A percentile compares a stretch with the other conserved stretches of the same genome.
phyloP scores from a whole-genome alignment of 805 yeast genomes.

The Cyberlindnera maritima region DNA sequence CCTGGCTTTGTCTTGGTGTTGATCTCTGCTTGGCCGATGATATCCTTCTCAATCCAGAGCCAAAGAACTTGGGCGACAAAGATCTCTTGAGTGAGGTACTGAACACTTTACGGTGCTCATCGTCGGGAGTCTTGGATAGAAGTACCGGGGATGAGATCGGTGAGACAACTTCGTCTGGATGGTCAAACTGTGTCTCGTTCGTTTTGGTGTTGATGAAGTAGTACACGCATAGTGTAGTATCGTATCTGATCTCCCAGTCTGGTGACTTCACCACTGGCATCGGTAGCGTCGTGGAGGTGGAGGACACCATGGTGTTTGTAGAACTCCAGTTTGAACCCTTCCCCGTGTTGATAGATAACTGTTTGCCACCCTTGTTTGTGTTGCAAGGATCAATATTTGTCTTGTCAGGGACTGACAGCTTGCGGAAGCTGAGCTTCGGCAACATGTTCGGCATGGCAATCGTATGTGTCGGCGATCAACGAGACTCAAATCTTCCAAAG shows the following conservation, averaged over 20 bases:
- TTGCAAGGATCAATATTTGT: background rate
- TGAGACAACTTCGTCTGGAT: constrained; percentile 38
- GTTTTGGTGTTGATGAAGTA: constrained; percentile 33
- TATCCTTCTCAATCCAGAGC: background rate
- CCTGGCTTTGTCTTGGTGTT: background rate
- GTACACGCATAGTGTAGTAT: constrained; percentile 30
- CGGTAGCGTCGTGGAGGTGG: background rate
- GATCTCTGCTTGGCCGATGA: constrained; percentile 1
- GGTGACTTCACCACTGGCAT: constrained; percentile 21
- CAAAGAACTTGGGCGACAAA: constrained; percentile 22
- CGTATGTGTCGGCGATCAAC: background rate
- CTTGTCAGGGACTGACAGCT: background rate
- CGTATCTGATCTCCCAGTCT: constrained; percentile 27
- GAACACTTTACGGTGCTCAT: constrained; percentile 9
- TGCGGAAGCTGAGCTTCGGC: constrained; percentile 5
- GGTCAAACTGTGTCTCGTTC: constrained; percentile 34
- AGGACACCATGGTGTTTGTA: background rate
- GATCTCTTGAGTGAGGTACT: constrained; percentile 20
- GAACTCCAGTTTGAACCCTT: background rate
- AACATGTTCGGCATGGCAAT: constrained; percentile 1
- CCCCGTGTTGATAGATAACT: background rate
- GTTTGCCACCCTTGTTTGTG: background rate
- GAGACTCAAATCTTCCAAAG: background rate
- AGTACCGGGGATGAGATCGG: constrained; percentile 14
- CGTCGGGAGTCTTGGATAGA: background rate